Evolutionary conservation across 345 rosid species (phyloP), one percentile per base, ranked within the genome.

Genomic region (Erodium maritimum): DNA sequence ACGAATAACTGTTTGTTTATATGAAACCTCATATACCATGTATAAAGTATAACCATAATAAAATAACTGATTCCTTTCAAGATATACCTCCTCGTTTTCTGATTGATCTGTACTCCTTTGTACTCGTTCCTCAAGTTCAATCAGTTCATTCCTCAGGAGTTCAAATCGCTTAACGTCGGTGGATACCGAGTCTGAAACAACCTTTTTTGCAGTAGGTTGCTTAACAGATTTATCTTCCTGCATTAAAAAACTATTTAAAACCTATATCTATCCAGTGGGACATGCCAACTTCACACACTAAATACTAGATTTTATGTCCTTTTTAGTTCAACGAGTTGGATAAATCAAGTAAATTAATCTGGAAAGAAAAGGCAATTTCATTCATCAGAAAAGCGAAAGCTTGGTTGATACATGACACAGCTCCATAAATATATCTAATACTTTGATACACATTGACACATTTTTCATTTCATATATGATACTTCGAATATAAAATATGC

Each of bases 81-180:
- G 34, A 67, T 52, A 56, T 64, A 88, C 96, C 94, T 80, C 88
- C 71, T 75, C 85, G 64, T 65, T 76, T 67, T 73, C 83, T 18
- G 87, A 77, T 54, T 80, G 81, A 75, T 81, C 70, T 51, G 95
- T 72, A 76, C 82, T 83, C 72, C 69, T 82, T 71, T 80, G 90
- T 63, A 93, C 91, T 56, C 96, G 86, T 69, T 79, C 82, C 75
- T 93, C 97, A 59, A 93, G 95, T 76, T 93, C 95, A 61, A 89
- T 83, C 24, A 93, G 83, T 72, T 93, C 99, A 63, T 76, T 89
- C 75, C 90, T 83, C 23, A 93, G 67, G 64, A 82, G 71, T 73
- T 89, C 95, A 23, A 87, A 93, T 22, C 96, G 84, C 61, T 54
- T 76, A 51, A 93, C 79, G 65, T 88, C 96, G 78, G 65, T 73